These are phyloP conservation scores for Jatropha multifida DNA, from an alignment of 441 rosid species.

Conservation along the genomic window DNA sequence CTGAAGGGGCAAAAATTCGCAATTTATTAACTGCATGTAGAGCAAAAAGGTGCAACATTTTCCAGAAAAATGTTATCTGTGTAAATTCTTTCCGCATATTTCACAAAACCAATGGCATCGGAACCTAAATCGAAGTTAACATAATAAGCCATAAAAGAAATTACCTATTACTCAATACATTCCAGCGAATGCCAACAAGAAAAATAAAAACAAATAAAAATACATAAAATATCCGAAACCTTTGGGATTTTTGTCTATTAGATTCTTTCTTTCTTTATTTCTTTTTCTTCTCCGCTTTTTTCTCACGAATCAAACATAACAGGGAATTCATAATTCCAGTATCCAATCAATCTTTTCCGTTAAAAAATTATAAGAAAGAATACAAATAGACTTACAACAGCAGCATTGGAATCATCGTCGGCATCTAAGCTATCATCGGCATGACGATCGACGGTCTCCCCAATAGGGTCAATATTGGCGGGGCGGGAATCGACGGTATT, in stretches of 20 bases:
- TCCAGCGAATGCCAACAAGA: neutral
- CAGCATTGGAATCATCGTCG: slow-evolving; percentile 15
- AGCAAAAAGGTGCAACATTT: too few species aligned
- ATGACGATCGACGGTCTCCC: slow-evolving; percentile 38
- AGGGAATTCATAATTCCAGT: neutral
- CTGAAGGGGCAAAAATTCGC: slow-evolving; percentile 27
- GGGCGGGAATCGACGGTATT: slow-evolving; percentile 60
- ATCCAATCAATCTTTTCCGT: neutral
- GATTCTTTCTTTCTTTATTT: neutral
- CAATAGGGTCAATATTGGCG: slow-evolving; percentile 36
- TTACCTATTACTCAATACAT: neutral
- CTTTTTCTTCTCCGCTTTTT: neutral
- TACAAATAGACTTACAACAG: slow-evolving; percentile 11
- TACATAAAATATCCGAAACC: neutral
- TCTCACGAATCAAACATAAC: neutral
- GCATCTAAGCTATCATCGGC: slow-evolving; percentile 15
- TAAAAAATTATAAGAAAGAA: neutral
- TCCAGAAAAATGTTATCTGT: neutral
- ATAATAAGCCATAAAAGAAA: neutral
- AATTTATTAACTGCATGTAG: neutral
- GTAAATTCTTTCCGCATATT: neutral
- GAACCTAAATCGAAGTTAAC: neutral
- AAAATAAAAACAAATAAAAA: neutral
- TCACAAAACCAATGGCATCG: neutral
- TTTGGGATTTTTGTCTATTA: neutral